These are phyloP conservation scores for Talaromyces sp. DNA, from an alignment of 2,329 filamentous ascomycete genomes.

Conservation along the genomic window DNA sequence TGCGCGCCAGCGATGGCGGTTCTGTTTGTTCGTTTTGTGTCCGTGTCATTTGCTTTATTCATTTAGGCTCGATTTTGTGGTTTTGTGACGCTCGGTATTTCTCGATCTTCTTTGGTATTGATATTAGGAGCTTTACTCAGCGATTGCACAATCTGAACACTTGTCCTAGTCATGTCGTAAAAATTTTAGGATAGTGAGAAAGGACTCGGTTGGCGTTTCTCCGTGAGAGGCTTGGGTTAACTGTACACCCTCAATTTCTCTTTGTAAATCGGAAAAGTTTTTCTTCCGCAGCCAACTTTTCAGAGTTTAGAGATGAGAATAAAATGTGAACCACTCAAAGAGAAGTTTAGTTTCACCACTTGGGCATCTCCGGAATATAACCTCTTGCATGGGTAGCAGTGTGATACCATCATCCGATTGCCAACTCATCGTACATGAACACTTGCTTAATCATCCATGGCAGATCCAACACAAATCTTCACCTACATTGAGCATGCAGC, in stretches of 20 bases:
- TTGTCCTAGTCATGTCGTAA: background rate
- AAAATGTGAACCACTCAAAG: no score
- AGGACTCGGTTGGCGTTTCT: background rate
- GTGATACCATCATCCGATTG: conserved; percentile 6
- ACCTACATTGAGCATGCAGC: background rate
- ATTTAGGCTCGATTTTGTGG: background rate
- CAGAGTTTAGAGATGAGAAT: no score
- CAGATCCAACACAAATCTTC: conserved; percentile 1
- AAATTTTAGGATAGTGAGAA: background rate
- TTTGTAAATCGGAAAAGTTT: background rate
- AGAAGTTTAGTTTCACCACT: background rate
- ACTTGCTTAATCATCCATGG: background rate
- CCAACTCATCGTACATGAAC: conserved; percentile 16
- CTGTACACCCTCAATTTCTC: background rate
- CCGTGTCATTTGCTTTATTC: background rate
- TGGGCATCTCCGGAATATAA: background rate
- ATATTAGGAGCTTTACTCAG: background rate
- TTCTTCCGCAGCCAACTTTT: background rate
- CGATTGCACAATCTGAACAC: background rate
- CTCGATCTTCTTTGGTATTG: background rate
- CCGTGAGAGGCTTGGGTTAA: background rate
- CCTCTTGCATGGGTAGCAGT: background rate
- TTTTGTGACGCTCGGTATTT: background rate
- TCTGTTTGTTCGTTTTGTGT: background rate
- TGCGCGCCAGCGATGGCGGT: conserved; percentile 44